Evolutionary conservation across 805 yeast genomes (phyloP), one percentile per base, ranked within the genome.

Genomic region (Dipodascopsis uninucleata): DNA sequence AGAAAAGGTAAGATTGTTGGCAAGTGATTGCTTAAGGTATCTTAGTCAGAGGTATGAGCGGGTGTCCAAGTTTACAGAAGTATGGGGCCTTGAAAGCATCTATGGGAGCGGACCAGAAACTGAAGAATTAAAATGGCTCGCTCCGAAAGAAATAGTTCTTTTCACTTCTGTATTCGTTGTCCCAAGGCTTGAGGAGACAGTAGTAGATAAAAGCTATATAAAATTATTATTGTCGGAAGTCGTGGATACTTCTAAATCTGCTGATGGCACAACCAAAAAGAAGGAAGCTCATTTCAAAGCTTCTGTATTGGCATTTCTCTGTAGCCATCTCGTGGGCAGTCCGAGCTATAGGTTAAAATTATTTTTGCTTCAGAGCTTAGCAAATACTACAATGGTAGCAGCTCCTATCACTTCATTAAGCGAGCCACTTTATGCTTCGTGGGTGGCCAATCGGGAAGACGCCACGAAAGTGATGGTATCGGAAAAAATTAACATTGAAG

Each of bases 91-190:
- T 9, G 63, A 64, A 28, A 41, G 56, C 14, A 69, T 87, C 12
- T 89, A 82, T 59, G 87, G 82, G 9, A 59, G 58, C 2, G 61
- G 68, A 6, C 56, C 69, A 9, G 69, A 76, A 2, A 57, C 67
- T 9, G 66, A 70, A 14, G 63, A 83, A 21, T 68, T 81, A 42
- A 70, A 85, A 21, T 68, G 69, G 67, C 57, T 70, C 5, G 66
- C 81, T 18, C 82, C 87, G 28, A 75, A 75, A 36, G 95, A 87
- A 59, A 77, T 79, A n/a, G 63, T 63, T 17, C 43, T 56, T 1
- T 64, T 85, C 52, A 47, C 77, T 12, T 58, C 61, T 12, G 63
- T 45, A 9, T 48, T 64, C 5, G 58, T 79, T 33, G 49, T 67
- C 45, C 66, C 69, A 22, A 53, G 62, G 45, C 55, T 60, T 28